Percentiles rank a stretch among this genome's conserved stretches.
Conservation (phyloP, 2,329 filamentous ascomycete genomes). For the Talaromyces sp. region DNA sequence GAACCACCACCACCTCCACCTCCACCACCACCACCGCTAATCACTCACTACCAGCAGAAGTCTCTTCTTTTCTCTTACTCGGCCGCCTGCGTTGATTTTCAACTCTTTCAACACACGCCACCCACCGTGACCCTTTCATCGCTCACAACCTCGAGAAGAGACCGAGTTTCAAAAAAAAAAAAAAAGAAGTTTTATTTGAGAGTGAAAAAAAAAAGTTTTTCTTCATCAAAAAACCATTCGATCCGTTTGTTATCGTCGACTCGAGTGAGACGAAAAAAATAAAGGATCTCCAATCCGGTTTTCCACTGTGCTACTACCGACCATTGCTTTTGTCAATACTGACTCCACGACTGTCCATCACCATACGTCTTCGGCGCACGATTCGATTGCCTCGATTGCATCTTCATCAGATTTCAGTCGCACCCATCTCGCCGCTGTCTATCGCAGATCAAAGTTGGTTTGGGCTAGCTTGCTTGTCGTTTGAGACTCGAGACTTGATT, state of each 20-base stretch:
- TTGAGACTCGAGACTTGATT: neutral
- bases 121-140: neutral
- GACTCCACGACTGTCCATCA: neutral
- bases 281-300: neutral
- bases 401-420: neutral
- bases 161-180: neutral
- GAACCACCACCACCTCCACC: neutral
- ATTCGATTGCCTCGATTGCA: neutral
- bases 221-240: neutral
- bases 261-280: neutral
- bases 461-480: neutral
- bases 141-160: neutral
- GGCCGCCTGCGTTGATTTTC: neutral
- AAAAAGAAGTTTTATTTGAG: neutral
- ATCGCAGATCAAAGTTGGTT: neutral
- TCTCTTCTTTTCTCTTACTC: neutral
- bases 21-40: neutral
- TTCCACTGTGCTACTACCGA: conserved; percentile 5
- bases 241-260: neutral
- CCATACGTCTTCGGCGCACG: conserved; percentile 1
- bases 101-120: conserved; percentile 6
- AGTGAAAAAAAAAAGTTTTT: neutral
- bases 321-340: neutral
- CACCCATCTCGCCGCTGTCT: conserved; percentile 3
- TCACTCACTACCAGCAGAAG: neutral